A percentile compares a stretch with the other conserved stretches of the same genome.
Conservation (phyloP, 108 stramenopile species). For the Craspedostauros australis region DNA sequence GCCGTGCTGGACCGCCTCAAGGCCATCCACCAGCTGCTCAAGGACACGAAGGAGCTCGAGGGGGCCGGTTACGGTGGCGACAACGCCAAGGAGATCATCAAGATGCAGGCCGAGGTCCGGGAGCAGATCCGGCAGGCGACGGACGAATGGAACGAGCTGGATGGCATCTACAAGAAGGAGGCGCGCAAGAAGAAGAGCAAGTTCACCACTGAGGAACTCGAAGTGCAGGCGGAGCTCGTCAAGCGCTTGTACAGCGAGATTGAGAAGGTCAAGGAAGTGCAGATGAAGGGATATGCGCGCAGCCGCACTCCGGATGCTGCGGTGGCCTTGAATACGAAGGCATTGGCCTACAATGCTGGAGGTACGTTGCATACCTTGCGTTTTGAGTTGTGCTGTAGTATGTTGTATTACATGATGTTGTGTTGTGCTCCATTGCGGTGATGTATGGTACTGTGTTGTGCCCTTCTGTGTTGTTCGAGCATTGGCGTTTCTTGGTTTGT, state of each 20-base stretch:
- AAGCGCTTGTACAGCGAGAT: constrained; percentile 68
- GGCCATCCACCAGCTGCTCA: constrained; percentile 40
- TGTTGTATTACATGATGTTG: too few species aligned
- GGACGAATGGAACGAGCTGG: constrained; percentile 83
- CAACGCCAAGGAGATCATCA: constrained; percentile 79
- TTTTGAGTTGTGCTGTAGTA: too few species aligned
- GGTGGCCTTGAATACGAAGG: constrained; percentile 51
- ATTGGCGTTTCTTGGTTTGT: too few species aligned
- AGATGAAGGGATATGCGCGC: constrained; percentile 65
- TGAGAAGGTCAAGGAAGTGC: constrained; percentile 75
- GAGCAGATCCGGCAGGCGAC: constrained; percentile 63
- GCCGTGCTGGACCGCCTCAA: constrained; percentile 64
- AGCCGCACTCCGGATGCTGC: constrained; percentile 39
- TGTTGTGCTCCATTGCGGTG: too few species aligned
- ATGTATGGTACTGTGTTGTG: too few species aligned
- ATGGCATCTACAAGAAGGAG: constrained; percentile 78
- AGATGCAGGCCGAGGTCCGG: constrained; percentile 69
- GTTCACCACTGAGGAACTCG: constrained; percentile 82
- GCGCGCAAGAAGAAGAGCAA: constrained; percentile 81
- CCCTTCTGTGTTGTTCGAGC: too few species aligned
- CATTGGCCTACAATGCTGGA: constrained; percentile 37
- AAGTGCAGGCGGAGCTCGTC: constrained; percentile 69
- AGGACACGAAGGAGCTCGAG: constrained; percentile 48
- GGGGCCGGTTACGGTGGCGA: constrained; percentile 43
- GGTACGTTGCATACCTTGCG: too few species aligned